Percentiles rank a stretch among this genome's conserved stretches.
phyloP scores from a whole-genome alignment of 352 stramenopile species.

The Thalassiosira allenii region DNA sequence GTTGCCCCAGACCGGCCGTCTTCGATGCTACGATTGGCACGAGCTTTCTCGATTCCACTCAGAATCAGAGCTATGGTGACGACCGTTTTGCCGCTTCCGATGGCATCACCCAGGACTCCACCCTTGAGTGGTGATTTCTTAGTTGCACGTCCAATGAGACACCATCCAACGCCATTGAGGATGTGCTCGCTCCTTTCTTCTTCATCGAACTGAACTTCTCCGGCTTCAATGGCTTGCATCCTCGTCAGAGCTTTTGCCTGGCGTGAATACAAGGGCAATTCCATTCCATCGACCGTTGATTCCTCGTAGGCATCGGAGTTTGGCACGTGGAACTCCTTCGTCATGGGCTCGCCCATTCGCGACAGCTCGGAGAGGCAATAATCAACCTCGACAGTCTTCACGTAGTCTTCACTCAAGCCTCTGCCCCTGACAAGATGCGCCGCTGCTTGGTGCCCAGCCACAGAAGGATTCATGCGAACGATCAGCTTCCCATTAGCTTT shows the following conservation, averaged over 20 bases:
- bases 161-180: constrained; percentile 59
- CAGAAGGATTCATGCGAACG: constrained; percentile 60
- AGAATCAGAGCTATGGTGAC: constrained; percentile 64
- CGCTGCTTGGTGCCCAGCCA: constrained; percentile 63
- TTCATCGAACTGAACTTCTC: constrained; percentile 57
- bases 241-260: constrained; percentile 63
- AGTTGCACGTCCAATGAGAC: constrained; percentile 56
- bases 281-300: constrained; percentile 40
- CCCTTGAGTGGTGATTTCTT: constrained; percentile 57
- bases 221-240: constrained; percentile 61
- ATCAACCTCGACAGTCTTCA: constrained; percentile 37
- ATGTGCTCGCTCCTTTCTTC: constrained; percentile 64
- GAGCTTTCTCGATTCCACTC: constrained; percentile 42
- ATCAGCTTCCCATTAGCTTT: constrained; percentile 50
- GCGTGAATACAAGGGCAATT: constrained; percentile 55
- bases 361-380: constrained; percentile 65
- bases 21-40: constrained; percentile 26
- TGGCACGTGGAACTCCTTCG: constrained; percentile 62
- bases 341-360: constrained; percentile 61
- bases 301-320: constrained; percentile 53
- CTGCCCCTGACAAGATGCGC: constrained; percentile 45
- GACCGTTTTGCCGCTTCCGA: constrained; percentile 64
- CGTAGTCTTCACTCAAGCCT: constrained; percentile 35
- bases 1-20: constrained; percentile 44
- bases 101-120: constrained; percentile 69